A percentile compares a stretch with the other conserved stretches of the same genome.
Evolutionary conservation across 176 grass and related monocot genomes (phyloP).

Genomic region (Zoysia pacifica): DNA sequence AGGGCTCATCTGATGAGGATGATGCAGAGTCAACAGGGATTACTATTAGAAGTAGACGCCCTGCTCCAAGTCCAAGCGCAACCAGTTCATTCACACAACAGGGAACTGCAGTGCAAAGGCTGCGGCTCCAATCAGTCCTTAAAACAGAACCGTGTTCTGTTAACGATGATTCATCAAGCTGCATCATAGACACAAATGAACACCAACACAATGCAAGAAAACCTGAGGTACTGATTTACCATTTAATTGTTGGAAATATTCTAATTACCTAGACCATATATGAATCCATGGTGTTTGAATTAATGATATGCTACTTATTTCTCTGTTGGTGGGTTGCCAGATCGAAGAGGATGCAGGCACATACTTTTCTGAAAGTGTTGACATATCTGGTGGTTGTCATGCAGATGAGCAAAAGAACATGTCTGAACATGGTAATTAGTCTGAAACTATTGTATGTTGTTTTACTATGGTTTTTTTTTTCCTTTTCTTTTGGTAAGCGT

Average conservation of each 20-base stretch:
- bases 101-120: slow-evolving; percentile 32
- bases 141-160: not conserved
- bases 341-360: slow-evolving; percentile 44
- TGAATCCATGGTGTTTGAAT: not conserved
- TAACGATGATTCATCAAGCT: slow-evolving; percentile 39
- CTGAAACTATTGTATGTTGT: slow-evolving; percentile 11
- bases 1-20: too few relatives aligned
- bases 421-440: slow-evolving; percentile 58
- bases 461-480: slow-evolving; percentile 4
- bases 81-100: slow-evolving; percentile 34
- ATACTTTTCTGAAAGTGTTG: slow-evolving; percentile 19
- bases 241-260: not conserved
- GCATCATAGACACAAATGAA: slow-evolving; percentile 28
- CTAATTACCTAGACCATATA: not conserved
- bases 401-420: slow-evolving; percentile 43
- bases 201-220: slow-evolving; percentile 4
- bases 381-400: not conserved
- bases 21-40: too few relatives aligned
- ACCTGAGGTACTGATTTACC: slow-evolving; percentile 30
- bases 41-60: slow-evolving; percentile 1
- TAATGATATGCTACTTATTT: slow-evolving; percentile 1
- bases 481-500: slow-evolving; percentile 7
- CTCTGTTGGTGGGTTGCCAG: slow-evolving; percentile 25
- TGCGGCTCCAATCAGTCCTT: slow-evolving; percentile 39
- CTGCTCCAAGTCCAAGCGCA: slow-evolving; percentile 37